A percentile compares a stretch with the other conserved stretches of the same genome.
These are phyloP conservation scores for Diversispora eburnea DNA, from an alignment of 192 early-diverging fungal species.

Conservation along the genomic window DNA sequence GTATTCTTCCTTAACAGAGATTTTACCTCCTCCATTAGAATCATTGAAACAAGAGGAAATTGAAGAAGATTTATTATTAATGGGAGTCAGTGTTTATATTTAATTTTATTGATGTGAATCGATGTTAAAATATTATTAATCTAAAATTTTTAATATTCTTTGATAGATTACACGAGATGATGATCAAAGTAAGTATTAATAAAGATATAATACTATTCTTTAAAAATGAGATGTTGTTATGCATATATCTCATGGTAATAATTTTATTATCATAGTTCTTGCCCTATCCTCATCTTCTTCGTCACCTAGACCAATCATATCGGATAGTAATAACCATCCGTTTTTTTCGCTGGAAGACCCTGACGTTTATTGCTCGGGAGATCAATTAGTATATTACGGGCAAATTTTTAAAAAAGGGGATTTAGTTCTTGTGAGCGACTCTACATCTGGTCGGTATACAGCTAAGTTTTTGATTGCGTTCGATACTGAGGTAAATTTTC, in stretches of 20 bases:
- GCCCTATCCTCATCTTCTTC: background rate
- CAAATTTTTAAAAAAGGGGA: conserved; percentile 10
- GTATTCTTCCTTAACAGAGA: conserved; percentile 17
- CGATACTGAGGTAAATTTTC: conserved; percentile 10
- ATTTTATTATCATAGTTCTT: conserved; percentile 10
- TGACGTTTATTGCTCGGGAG: conserved; percentile 5
- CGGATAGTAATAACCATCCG: conserved; percentile 10
- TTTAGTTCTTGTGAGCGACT: conserved; percentile 24
- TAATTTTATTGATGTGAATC: background rate
- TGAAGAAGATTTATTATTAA: conserved; percentile 13
- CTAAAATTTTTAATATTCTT: background rate
- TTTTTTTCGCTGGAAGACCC: background rate
- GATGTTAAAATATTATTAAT: background rate
- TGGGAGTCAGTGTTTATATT: conserved; percentile 24
- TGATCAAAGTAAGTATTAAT: background rate
- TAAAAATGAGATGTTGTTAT: background rate
- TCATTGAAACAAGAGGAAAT: background rate
- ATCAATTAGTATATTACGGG: conserved; percentile 7
- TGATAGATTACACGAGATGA: background rate
- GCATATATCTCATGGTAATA: background rate
- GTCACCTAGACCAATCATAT: conserved; percentile 7
- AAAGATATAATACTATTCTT: background rate
- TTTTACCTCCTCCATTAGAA: conserved; percentile 21
- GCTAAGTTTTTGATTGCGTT: conserved; percentile 21
- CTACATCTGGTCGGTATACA: conserved; percentile 18